These are phyloP conservation scores for Aegilops longissima DNA, from an alignment of 176 grass and related monocot genomes.

Conservation along the genomic window DNA sequence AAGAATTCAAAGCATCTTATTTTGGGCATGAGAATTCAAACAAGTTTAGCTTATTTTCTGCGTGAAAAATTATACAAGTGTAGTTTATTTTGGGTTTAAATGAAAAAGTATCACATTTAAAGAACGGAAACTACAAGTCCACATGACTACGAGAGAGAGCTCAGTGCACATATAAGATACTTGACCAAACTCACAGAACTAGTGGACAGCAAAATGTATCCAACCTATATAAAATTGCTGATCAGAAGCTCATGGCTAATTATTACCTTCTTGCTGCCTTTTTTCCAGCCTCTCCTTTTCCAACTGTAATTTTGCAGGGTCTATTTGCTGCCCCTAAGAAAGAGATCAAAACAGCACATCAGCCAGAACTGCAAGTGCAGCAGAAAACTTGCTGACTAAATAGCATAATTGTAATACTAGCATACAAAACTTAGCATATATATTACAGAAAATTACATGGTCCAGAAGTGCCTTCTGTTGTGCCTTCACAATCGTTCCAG, in stretches of 20 bases:
- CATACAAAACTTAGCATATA: conserved; percentile 10
- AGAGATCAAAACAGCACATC: conserved; percentile 25
- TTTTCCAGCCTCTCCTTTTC: conserved; percentile 81
- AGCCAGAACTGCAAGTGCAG: conserved; percentile 2
- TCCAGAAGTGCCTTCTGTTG: conserved; percentile 71
- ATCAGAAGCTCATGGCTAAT: background rate
- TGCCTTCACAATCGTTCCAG: conserved; percentile 85
- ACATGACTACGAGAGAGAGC: background rate
- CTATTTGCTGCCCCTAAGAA: conserved; percentile 60
- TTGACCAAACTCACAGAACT: background rate
- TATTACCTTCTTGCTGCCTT: conserved; percentile 79
- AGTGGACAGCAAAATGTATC: background rate
- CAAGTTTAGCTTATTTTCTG: background rate
- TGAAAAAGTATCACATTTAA: background rate
- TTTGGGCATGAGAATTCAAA: background rate
- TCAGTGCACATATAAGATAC: background rate
- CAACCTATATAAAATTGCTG: background rate
- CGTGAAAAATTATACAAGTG: background rate
- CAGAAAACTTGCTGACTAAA: background rate
- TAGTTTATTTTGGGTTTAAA: background rate
- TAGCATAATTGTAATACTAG: background rate
- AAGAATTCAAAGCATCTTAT: background rate
- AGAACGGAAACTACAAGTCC: background rate
- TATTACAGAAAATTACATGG: conserved; percentile 55
- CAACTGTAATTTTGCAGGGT: conserved; percentile 61